A percentile compares a stretch with the other conserved stretches of the same genome.
Evolutionary conservation across 148 eudicot species (phyloP).

Genomic region (Rhododendron ovatum): DNA sequence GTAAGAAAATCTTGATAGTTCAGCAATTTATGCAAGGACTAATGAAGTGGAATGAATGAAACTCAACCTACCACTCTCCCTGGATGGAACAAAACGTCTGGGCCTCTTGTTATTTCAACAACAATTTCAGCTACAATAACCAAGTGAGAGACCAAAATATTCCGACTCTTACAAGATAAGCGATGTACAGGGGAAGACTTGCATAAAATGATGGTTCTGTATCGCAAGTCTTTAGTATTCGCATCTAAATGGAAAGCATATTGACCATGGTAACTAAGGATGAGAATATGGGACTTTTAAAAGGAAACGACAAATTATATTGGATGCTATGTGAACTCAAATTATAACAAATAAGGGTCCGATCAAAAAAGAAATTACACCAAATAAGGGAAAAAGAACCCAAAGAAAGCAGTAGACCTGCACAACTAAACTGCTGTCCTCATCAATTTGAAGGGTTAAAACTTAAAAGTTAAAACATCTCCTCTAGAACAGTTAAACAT

Average conservation of each 20-base stretch:
- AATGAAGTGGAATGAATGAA: background rate
- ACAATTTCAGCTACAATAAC: too few relatives aligned
- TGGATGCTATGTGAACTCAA: background rate
- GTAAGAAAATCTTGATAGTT: too few relatives aligned
- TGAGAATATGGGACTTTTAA: background rate
- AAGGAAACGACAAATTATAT: too few relatives aligned
- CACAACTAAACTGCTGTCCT: conserved; percentile 75
- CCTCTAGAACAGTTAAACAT: conserved; percentile 45
- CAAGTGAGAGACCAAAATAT: too few relatives aligned
- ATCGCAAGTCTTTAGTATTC: background rate
- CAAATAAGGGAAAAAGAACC: background rate
- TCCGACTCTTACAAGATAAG: background rate
- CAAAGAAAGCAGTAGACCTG: conserved; percentile 41
- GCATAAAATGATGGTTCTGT: background rate
- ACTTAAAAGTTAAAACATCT: conserved; percentile 36
- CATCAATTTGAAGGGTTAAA: conserved; percentile 52
- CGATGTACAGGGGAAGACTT: background rate
- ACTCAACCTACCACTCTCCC: background rate
- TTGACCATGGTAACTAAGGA: background rate
- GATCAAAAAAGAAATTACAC: background rate
- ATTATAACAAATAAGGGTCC: too few relatives aligned
- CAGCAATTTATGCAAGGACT: background rate
- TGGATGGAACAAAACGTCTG: too few relatives aligned
- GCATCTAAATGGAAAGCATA: background rate
- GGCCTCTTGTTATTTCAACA: too few relatives aligned